Percentiles rank a stretch among this genome's conserved stretches.
phyloP scores from a whole-genome alignment of 352 stramenopile genomes.

The Globisporangium rhizosaccharum region DNA sequence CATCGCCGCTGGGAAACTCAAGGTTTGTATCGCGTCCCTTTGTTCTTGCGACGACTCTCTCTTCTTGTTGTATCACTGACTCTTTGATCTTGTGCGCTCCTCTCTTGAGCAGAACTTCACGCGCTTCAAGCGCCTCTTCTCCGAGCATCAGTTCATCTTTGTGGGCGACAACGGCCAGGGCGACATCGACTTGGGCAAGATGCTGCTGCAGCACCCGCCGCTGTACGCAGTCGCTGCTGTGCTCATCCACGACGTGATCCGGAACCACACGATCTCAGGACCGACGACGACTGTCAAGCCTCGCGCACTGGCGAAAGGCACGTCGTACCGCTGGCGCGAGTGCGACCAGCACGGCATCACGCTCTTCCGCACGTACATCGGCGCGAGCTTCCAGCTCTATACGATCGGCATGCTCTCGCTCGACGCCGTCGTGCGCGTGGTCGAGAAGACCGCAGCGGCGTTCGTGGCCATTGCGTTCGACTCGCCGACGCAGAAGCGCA shows the following conservation, averaged over 20 bases:
- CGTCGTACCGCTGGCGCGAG: conserved; percentile 61
- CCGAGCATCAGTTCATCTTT: conserved; percentile 73
- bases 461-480: conserved; percentile 68
- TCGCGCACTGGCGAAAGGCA: conserved; percentile 7
- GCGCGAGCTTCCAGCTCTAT: conserved; percentile 57
- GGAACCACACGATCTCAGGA: conserved; percentile 45
- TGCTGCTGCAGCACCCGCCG: conserved; percentile 42
- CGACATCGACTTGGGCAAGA: conserved; percentile 77
- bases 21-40: conserved; percentile 19
- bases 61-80: not conserved
- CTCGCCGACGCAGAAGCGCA: conserved; percentile 42
- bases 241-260: conserved; percentile 80
- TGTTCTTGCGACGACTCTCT: not conserved
- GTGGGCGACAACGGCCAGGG: conserved; percentile 80
- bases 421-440: conserved; percentile 49
- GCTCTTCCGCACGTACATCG: conserved; percentile 78
- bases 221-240: conserved; percentile 54
- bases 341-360: conserved; percentile 60
- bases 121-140: conserved; percentile 63
- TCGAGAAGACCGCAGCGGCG: conserved; percentile 47
- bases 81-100: not conserved
- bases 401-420: conserved; percentile 39
- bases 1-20: conserved; percentile 65
- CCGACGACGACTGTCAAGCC: too few relatives aligned
- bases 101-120: conserved; percentile 53